Conservation (phyloP, 352 stramenopile genomes). For the Lagenidium sp. region DNA sequence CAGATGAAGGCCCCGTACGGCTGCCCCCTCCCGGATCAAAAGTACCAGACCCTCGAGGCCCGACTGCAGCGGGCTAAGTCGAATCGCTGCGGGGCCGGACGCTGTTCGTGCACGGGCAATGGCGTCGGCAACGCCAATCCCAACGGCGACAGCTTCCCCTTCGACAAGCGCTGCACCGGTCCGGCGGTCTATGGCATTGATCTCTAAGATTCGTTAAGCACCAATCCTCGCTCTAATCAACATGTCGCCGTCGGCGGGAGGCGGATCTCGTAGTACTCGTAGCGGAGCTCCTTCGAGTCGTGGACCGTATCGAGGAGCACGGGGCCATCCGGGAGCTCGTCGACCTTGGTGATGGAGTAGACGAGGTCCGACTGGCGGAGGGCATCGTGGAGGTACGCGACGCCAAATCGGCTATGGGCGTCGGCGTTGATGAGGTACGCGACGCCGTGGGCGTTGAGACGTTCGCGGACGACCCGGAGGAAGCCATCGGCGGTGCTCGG, state of each 20-base stretch:
- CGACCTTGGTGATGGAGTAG: constrained; percentile 64
- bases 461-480: constrained; percentile 57
- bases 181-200: constrained; percentile 53
- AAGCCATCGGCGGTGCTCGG: constrained; percentile 83
- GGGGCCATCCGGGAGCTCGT: constrained; percentile 37
- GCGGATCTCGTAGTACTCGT: constrained; percentile 85
- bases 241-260: no score
- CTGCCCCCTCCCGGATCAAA: constrained; percentile 38
- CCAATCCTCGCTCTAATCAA: no score
- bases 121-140: constrained; percentile 65
- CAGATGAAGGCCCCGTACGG: constrained; percentile 61
- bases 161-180: constrained; percentile 56
- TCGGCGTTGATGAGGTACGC: constrained; percentile 85
- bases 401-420: constrained; percentile 80
- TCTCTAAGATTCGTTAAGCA: no score
- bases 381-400: constrained; percentile 58
- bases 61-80: constrained; percentile 57
- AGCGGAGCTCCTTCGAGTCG: constrained; percentile 69
- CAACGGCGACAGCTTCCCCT: constrained; percentile 57
- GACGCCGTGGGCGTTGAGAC: constrained; percentile 38
- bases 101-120: constrained; percentile 61
- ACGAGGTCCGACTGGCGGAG: constrained; percentile 50
- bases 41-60: constrained; percentile 53
- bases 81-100: constrained; percentile 56
- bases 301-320: constrained; percentile 67